phyloP scores from a whole-genome alignment of 2,329 filamentous ascomycete species.

The Talaromyces islandicus region DNA sequence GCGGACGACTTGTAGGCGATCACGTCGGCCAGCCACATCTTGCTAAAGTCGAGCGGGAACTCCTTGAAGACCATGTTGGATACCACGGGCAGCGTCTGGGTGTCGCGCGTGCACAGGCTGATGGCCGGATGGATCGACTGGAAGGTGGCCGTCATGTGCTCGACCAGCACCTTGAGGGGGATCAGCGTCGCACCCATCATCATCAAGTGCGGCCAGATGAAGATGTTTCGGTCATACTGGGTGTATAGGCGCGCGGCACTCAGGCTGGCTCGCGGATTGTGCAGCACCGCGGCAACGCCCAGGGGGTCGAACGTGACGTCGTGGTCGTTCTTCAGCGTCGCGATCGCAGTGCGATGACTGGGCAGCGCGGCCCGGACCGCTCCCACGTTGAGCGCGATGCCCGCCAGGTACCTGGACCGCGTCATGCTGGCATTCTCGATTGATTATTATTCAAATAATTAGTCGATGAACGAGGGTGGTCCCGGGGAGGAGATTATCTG shows the following conservation, averaged over 20 bases:
- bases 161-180: constrained; percentile 26
- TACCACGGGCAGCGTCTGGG: constrained; percentile 20
- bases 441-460: no score
- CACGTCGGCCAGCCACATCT: constrained; percentile 22
- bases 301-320: constrained; percentile 27
- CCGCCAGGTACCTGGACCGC: neutral
- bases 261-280: constrained; percentile 24
- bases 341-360: constrained; percentile 7
- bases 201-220: constrained; percentile 27
- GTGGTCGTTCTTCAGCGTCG: constrained; percentile 12
- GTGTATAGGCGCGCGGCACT: constrained; percentile 25
- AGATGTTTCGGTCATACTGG: constrained; percentile 21
- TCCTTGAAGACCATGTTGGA: constrained; percentile 27
- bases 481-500: no score
- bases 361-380: constrained; percentile 11
- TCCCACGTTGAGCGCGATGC: constrained; percentile 4
- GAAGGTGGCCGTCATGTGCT: constrained; percentile 21
- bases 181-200: constrained; percentile 27
- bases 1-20: constrained; percentile 20
- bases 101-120: constrained; percentile 23
- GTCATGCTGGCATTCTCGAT: neutral
- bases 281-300: constrained; percentile 26
- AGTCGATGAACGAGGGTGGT: no score
- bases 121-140: constrained; percentile 22
- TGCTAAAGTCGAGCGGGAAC: constrained; percentile 23